Evolutionary conservation across 202 grass and related monocot genomes (phyloP).

Genomic region (Bolboschoenoplectus hybrid): DNA sequence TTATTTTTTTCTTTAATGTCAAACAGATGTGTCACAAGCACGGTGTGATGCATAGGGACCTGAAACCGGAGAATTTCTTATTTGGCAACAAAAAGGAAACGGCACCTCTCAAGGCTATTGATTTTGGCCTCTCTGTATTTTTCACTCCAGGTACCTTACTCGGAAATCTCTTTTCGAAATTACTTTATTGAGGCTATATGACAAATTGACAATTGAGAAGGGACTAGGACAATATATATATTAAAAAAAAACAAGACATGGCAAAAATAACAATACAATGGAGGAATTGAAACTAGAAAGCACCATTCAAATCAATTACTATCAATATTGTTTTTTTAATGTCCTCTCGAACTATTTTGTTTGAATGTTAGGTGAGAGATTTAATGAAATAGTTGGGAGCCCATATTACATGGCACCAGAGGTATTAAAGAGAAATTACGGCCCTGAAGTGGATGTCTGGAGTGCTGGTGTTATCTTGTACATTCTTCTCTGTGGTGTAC

Average conservation of each 20-base stretch:
- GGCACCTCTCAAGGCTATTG: slow-evolving; percentile 69
- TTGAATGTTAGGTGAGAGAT: slow-evolving; percentile 66
- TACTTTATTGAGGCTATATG: not conserved
- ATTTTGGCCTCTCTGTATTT: slow-evolving; percentile 87
- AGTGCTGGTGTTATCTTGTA: slow-evolving; percentile 92
- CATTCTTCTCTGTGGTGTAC: slow-evolving; percentile 87
- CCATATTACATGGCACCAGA: slow-evolving; percentile 98
- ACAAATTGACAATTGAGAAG: not conserved
- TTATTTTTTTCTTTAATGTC: not conserved
- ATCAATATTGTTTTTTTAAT: slow-evolving; percentile 28
- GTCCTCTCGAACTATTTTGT: slow-evolving; percentile 24
- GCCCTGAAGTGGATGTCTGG: slow-evolving; percentile 92
- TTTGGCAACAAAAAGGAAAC: slow-evolving; percentile 93
- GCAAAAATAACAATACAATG: not conserved
- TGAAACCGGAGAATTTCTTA: slow-evolving; percentile 93
- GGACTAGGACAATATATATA: not conserved
- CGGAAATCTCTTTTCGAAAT: not conserved
- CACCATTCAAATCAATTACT: not conserved
- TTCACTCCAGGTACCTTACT: slow-evolving; percentile 69
- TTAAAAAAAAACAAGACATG: not conserved
- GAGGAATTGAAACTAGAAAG: not conserved
- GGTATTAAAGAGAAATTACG: slow-evolving; percentile 86
- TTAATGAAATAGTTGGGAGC: slow-evolving; percentile 91
- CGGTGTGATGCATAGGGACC: slow-evolving; percentile 84
- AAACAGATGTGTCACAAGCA: slow-evolving; percentile 82